Evolutionary conservation across 1,284 basidiomycete species (phyloP).

Genomic region (Moesziomyces sp.): DNA sequence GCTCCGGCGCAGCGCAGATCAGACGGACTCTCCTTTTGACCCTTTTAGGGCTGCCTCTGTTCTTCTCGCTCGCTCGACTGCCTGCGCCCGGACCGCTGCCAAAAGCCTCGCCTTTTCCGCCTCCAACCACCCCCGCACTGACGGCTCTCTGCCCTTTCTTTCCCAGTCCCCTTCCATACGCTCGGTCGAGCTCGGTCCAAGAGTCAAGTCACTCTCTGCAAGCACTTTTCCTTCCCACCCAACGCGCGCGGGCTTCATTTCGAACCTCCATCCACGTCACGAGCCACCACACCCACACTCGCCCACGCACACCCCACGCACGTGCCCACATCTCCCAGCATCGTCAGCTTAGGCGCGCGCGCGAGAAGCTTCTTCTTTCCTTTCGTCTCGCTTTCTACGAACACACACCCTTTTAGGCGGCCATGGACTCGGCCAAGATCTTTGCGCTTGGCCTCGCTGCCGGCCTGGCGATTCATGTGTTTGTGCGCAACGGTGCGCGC

Average conservation of each 20-base stretch:
- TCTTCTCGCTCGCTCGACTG: too few relatives aligned
- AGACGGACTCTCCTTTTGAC: too few relatives aligned
- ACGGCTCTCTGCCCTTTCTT: too few relatives aligned
- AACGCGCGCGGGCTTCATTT: background rate
- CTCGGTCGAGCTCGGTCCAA: too few relatives aligned
- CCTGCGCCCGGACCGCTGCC: too few relatives aligned
- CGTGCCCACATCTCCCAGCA: background rate
- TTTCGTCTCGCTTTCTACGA: background rate
- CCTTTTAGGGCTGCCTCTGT: too few relatives aligned
- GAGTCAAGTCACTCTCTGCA: background rate
- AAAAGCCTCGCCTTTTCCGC: too few relatives aligned
- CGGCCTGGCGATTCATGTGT: slow-evolving; percentile 33
- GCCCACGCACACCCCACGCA: background rate
- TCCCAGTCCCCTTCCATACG: too few relatives aligned
- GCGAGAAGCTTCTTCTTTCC: background rate
- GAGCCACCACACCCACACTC: background rate
- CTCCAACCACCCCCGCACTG: too few relatives aligned
- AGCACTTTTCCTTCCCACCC: background rate
- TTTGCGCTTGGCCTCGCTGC: slow-evolving; percentile 42
- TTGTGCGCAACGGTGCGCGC: slow-evolving; percentile 16
- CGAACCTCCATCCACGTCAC: background rate
- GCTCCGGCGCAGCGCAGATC: too few relatives aligned
- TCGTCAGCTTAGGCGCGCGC: background rate
- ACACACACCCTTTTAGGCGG: too few relatives aligned
- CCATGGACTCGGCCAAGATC: slow-evolving; percentile 50